phyloP scores from a whole-genome alignment of 495 filamentous ascomycete species.

The Annulohypoxylon moriforme region DNA sequence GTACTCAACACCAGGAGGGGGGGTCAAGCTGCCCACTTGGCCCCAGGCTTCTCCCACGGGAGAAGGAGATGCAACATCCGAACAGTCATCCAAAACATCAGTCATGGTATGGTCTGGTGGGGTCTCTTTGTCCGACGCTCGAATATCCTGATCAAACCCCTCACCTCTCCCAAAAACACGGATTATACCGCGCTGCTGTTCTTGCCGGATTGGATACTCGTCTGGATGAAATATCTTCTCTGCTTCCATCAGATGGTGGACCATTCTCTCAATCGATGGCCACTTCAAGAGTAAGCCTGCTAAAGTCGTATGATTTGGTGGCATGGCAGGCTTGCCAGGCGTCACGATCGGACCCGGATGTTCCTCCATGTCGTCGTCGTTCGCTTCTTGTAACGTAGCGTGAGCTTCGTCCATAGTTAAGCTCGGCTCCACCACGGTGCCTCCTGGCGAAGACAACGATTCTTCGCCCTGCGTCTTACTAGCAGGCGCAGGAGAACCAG shows the following conservation, averaged over 20 bases:
- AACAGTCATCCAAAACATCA: constrained; percentile 53
- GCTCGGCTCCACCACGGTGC: constrained; percentile 44
- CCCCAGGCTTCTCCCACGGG: constrained; percentile 60
- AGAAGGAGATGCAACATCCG: constrained; percentile 62
- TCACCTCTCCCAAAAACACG: constrained; percentile 84
- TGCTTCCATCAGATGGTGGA: constrained; percentile 56
- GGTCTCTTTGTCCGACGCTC: constrained; percentile 51
- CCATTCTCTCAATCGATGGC: constrained; percentile 70
- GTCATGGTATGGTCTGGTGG: constrained; percentile 47
- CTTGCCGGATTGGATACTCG: constrained; percentile 72
- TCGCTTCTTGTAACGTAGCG: constrained; percentile 50
- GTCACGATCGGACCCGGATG: constrained; percentile 58
- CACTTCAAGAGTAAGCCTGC: constrained; percentile 82
- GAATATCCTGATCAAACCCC: constrained; percentile 63
- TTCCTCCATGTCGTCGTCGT: constrained; percentile 57
- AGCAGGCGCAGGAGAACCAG: constrained; percentile 30
- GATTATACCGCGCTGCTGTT: constrained; percentile 79
- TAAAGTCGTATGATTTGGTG: constrained; percentile 81
- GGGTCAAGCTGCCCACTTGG: constrained; percentile 60
- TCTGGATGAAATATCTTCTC: constrained; percentile 71
- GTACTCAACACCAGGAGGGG: constrained; percentile 50
- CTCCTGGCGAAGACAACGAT: constrained; percentile 43
- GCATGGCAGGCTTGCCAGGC: constrained; percentile 72
- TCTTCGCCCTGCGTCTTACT: constrained; percentile 42
- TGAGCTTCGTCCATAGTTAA: constrained; percentile 48